phyloP scores from a whole-genome alignment of 768 basidiomycete genomes.

The Pisolithus sp. region DNA sequence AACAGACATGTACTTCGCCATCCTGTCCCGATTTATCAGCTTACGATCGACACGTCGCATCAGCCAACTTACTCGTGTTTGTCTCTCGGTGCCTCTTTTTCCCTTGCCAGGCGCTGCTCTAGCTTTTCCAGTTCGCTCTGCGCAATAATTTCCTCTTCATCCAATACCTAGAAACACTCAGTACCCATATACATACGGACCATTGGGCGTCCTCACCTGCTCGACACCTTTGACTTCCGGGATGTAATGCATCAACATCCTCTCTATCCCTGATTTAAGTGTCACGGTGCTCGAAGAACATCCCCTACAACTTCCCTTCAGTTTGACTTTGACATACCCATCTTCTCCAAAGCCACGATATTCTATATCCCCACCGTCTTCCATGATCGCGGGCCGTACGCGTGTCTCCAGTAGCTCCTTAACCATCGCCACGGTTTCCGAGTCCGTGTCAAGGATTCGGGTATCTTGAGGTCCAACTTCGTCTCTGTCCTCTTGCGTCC shows the following conservation, averaged over 20 bases:
- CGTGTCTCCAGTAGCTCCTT: slow-evolving; percentile 95
- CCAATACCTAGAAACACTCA: slow-evolving; percentile 57
- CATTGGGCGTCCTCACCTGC: slow-evolving; percentile 47
- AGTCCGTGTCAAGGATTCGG: slow-evolving; percentile 86
- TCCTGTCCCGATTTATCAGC: slow-evolving; percentile 34
- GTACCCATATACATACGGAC: background rate
- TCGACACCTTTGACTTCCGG: slow-evolving; percentile 91
- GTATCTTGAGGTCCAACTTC: slow-evolving; percentile 91
- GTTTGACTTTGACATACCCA: slow-evolving; percentile 77
- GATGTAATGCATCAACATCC: slow-evolving; percentile 99
- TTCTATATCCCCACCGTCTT: slow-evolving; percentile 98
- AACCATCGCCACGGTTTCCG: slow-evolving; percentile 97
- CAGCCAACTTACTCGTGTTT: slow-evolving; percentile 42
- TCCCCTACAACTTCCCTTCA: slow-evolving; percentile 97
- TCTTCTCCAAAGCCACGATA: slow-evolving; percentile 86
- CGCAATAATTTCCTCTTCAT: slow-evolving; percentile 84
- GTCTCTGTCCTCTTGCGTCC: slow-evolving; percentile 71
- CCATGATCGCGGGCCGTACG: slow-evolving; percentile 95
- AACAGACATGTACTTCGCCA: slow-evolving; percentile 81
- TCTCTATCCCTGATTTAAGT: slow-evolving; percentile 92
- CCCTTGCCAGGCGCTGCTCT: slow-evolving; percentile 57
- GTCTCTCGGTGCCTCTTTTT: slow-evolving; percentile 21
- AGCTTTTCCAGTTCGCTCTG: slow-evolving; percentile 86
- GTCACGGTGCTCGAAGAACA: slow-evolving; percentile 94
- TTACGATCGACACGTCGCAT: slow-evolving; percentile 1